These are phyloP conservation scores for Ceratobasidium sp. DNA, from an alignment of 1,284 basidiomycete species.

Conservation along the genomic window DNA sequence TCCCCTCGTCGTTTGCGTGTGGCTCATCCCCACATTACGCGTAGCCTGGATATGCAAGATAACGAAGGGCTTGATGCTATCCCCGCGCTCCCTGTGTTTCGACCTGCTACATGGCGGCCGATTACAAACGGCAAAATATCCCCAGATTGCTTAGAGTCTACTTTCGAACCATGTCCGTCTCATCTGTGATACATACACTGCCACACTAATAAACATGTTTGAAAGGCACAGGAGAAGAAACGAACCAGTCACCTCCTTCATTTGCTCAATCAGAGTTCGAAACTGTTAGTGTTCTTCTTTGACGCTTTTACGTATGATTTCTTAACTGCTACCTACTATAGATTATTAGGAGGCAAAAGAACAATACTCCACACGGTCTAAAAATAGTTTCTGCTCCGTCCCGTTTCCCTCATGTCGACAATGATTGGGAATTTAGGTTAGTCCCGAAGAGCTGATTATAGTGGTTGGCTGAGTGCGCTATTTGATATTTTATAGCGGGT, in stretches of 20 bases:
- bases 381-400: conserved; percentile 64
- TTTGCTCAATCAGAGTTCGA: conserved; percentile 63
- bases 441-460: neutral
- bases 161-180: conserved; percentile 5
- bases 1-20: conserved; percentile 17
- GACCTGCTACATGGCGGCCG: neutral
- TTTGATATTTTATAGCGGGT: conserved; percentile 53
- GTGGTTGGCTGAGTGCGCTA: neutral
- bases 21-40: conserved; percentile 10
- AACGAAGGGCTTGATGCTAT: conserved; percentile 6
- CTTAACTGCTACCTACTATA: neutral
- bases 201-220: neutral
- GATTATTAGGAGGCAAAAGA: conserved; percentile 67
- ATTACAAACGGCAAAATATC: neutral
- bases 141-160: neutral
- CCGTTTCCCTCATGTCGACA: conserved; percentile 69
- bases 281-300: conserved; percentile 48
- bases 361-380: conserved; percentile 59
- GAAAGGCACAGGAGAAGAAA: neutral
- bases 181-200: neutral
- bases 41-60: conserved; percentile 12
- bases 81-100: conserved; percentile 8
- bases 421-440: conserved; percentile 68
- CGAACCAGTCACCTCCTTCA: conserved; percentile 54
- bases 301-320: neutral